Conservation (phyloP, 192 early-diverging fungal genomes). For the Blastocladiella britannica region DNA sequence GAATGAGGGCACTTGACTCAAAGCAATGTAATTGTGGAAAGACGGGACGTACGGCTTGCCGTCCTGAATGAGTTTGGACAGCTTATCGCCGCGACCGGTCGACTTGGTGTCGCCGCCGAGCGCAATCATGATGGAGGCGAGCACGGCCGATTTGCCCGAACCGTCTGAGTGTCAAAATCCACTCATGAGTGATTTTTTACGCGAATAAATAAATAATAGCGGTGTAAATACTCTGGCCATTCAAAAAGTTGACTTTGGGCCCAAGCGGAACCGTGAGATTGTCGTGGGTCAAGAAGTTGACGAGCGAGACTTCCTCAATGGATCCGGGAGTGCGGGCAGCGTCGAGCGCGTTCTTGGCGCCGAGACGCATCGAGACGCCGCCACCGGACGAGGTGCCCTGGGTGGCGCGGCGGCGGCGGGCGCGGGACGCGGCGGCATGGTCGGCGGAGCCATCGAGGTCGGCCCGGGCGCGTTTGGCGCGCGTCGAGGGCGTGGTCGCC, state of each 20-base stretch:
- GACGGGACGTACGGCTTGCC: slow-evolving; percentile 35
- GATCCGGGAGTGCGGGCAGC: slow-evolving; percentile 21
- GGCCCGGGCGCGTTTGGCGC: no score
- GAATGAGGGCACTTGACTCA: neutral
- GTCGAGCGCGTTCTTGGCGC: no score
- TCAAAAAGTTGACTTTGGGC: slow-evolving; percentile 85
- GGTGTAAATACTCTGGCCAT: slow-evolving; percentile 53
- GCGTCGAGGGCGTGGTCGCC: no score
- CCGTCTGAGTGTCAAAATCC: neutral
- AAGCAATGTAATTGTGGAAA: neutral
- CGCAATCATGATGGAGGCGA: slow-evolving; percentile 75
- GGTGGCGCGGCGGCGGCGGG: no score
- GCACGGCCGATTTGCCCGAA: slow-evolving; percentile 89
- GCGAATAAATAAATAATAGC: slow-evolving; percentile 33
- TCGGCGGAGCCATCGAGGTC: no score
- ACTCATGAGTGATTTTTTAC: neutral
- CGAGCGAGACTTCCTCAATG: slow-evolving; percentile 60
- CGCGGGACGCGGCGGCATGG: no score
- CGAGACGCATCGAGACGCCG: no score
- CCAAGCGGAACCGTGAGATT: slow-evolving; percentile 53
- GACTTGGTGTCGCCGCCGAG: slow-evolving; percentile 70
- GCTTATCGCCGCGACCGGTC: slow-evolving; percentile 63
- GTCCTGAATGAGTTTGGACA: slow-evolving; percentile 64
- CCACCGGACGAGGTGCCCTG: no score
- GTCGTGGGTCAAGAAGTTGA: slow-evolving; percentile 92